Percentiles rank a stretch among this genome's conserved stretches.
phyloP scores from a whole-genome alignment of 1,139 yeast species.

The Geotrichum australiense region DNA sequence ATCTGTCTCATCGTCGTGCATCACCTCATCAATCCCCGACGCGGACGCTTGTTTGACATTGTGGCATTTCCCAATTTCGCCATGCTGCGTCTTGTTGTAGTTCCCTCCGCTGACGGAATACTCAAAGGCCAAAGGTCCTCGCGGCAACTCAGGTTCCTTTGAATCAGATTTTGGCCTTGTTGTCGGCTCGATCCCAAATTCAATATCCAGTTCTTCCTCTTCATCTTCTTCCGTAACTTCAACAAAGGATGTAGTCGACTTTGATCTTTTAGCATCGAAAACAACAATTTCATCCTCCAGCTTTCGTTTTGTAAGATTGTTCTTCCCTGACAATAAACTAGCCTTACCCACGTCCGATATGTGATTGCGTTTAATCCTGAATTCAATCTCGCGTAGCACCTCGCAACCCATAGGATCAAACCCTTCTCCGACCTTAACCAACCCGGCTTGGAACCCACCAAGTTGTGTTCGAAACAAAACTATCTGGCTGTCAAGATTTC shows the following conservation, averaged over 20 bases:
- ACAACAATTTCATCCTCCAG: constrained; percentile 1
- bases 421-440: constrained; percentile 4
- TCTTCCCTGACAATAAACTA: background rate
- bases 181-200: too few relatives aligned
- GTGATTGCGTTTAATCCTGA: background rate
- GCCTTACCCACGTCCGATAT: background rate
- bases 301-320: background rate
- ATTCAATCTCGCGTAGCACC: background rate
- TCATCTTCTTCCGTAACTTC: background rate
- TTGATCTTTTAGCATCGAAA: background rate
- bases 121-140: too few relatives aligned
- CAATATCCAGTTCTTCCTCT: constrained; percentile 4
- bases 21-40: too few relatives aligned
- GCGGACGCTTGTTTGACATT: too few relatives aligned
- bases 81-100: background rate
- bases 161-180: too few relatives aligned
- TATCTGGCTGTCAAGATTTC: constrained; percentile 2
- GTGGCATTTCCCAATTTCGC: background rate
- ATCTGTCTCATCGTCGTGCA: too few relatives aligned
- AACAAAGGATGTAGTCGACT: background rate
- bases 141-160: too few relatives aligned
- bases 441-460: background rate
- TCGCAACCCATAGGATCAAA: constrained; percentile 6
- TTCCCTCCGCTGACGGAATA: too few relatives aligned
- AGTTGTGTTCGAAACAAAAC: background rate